Evolutionary conservation across 1,284 basidiomycete species (phyloP).

Genomic region (Polyporus tsugae): DNA sequence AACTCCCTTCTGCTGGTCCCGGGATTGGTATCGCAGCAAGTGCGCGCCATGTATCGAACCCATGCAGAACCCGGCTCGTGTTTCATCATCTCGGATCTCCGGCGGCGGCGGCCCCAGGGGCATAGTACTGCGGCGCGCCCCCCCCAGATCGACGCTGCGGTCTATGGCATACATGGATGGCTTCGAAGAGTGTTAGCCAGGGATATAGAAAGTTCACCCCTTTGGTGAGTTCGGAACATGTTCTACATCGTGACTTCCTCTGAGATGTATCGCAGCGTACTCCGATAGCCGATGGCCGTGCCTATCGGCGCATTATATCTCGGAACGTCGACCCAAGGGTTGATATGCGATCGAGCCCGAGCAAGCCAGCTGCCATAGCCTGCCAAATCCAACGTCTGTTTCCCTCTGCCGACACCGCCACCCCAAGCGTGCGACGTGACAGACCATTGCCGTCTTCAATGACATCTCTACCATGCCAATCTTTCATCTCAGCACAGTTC

Average conservation of each 20-base stretch:
- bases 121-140: neutral
- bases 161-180: neutral
- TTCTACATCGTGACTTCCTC: neutral
- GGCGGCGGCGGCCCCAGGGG: neutral
- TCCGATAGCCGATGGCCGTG: slow-evolving; percentile 1
- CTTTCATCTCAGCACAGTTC: neutral
- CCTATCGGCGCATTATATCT: neutral
- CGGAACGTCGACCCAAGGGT: neutral
- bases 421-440: neutral
- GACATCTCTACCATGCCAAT: neutral
- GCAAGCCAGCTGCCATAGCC: neutral
- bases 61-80: neutral
- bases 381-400: neutral
- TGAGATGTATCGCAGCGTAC: neutral
- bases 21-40: neutral
- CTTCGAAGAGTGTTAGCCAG: neutral
- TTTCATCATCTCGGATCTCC: neutral
- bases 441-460: neutral
- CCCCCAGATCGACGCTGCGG: neutral
- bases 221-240: neutral
- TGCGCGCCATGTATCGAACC: neutral
- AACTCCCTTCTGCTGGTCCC: neutral
- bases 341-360: neutral
- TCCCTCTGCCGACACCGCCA: neutral
- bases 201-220: neutral